Base-by-base conservation (phyloP, 1,284 basidiomycete species). In the Pterulicium gracile region DNA sequence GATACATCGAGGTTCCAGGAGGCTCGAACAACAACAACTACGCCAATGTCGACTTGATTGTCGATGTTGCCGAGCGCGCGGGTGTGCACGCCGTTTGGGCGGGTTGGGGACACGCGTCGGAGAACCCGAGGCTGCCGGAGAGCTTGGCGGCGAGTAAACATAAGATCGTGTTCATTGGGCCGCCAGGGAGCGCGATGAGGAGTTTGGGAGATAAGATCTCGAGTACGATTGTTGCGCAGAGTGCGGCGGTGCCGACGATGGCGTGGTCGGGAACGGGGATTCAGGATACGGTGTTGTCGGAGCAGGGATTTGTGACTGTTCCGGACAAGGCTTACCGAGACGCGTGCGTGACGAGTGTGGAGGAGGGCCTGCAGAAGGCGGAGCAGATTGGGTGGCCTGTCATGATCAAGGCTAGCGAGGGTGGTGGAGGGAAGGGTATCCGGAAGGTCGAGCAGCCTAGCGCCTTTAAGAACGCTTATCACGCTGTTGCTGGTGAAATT, bases 11-110 rank as follows among this genome's bases (percentile, higher is more conserved):
- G 67, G 96, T 99, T 4, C 95, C 96, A 19, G 96, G 96, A 55
- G 96, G 96, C 51, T 80, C 85, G 43, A 99, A 99, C 67, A 98
- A 98, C 75, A 96, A 99, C 77, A 99, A 99, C 69, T 98, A 98
- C 63, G 96, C 96, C 57, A 99, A 99, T 63, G 96, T 99, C 57
- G 96, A 99, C 63, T 85, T 98, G 58, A 98, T 99, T 58, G 90
- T 98, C 52, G 96, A 99, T 61, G 82, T 99, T 50, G 96, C 96
- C 40, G 94, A 99, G 69, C 86, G 96, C 53, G 79, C 91, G 23
- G 94, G 93, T 42, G 96, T 98, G 2, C 95, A 99, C 63, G 96
- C 96, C 43, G 96, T 99, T 27, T 99, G 96, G 96, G 96, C 96
- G 41, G 96, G 96, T 50, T 99, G 96, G 96, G 96, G 96, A 46